Base-by-base conservation (phyloP, 495 filamentous ascomycete species). In the Penicillium samsonianum region DNA sequence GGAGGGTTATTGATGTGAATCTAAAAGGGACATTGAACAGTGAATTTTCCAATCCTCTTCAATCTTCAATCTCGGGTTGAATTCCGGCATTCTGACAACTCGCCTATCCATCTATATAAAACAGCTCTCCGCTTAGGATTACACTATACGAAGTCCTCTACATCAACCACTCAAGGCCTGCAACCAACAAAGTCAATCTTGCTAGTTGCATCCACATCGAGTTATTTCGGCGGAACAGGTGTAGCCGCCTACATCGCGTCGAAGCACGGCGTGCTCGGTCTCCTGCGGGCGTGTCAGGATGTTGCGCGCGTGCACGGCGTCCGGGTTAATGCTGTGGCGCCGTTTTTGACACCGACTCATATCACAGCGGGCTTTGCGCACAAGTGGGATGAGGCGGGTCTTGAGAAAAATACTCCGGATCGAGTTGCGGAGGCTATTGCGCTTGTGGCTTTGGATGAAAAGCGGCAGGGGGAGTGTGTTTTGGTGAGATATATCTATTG, bases 1-100 rank as follows among this genome's bases (percentile, higher is more conserved):
- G 20, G 2, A 60, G 53, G 20, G 67, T 74, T 0, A 68, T 74
- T 41, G 70, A 71, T 57, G 62, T 71, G 0, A 74, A 74, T 50
- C 20, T 71, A n/a, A 73, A 70, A 50, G 70, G 72, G 6, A 73
- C 70, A 4, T 43, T 74, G 33, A 73, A 74, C 51, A 73, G 68
- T 71, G 61, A 26, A 49, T 35, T 46, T 12, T 30, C 12, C 43
- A 37, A 17, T 28, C 17, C 7, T 12, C 20, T 35, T 52, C 25
- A 41, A 31, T 41, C 20, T 20, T 25, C 28, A 26, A 37, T 28
- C 16, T 31, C 44, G 11, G 8, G 22, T 14, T 16, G 3, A 35
- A 35, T 35, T 16, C 7, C 12, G 5, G 11, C 1, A 3, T 51
- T 5, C 22, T 22, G 8, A 25, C 3, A 28, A 40, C 3, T 1